These are phyloP conservation scores for Annulohypoxylon maeteangense DNA, from an alignment of 495 filamentous ascomycete species.

Conservation along the genomic window DNA sequence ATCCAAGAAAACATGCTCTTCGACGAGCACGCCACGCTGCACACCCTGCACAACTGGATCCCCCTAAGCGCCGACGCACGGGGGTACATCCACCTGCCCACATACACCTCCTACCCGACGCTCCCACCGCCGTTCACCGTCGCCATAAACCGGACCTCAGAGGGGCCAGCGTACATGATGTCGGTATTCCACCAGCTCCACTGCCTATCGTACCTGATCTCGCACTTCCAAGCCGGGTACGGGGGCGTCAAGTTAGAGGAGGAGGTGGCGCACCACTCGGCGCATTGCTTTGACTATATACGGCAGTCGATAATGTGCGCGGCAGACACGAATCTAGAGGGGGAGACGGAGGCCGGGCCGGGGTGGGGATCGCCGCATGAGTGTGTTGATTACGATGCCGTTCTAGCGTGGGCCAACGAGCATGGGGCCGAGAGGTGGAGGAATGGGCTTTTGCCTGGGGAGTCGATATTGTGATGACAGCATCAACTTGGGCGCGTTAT, in stretches of 20 bases:
- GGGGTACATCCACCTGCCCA: constrained; percentile 54
- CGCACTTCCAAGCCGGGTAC: constrained; percentile 55
- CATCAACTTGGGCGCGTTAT: not conserved
- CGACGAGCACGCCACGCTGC: constrained; percentile 51
- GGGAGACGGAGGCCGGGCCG: constrained; percentile 54
- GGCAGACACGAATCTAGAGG: constrained; percentile 60
- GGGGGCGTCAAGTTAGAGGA: constrained; percentile 50
- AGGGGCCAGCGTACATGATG: constrained; percentile 61
- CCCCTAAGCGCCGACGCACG: constrained; percentile 54
- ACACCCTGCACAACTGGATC: constrained; percentile 59
- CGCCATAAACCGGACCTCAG: constrained; percentile 44
- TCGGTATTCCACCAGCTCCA: constrained; percentile 65
- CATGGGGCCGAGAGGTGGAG: constrained; percentile 47
- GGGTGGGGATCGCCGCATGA: constrained; percentile 57
- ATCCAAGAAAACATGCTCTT: constrained; percentile 59
- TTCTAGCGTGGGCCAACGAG: constrained; percentile 55
- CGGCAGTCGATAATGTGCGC: constrained; percentile 60
- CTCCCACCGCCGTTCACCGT: constrained; percentile 54
- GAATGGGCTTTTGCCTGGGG: constrained; percentile 45
- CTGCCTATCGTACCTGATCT: constrained; percentile 59
- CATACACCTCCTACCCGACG: constrained; percentile 46
- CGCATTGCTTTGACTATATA: constrained; percentile 63
- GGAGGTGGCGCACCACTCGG: constrained; percentile 56
- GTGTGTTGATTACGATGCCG: constrained; percentile 54
- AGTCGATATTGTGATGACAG: constrained; percentile 40